Base-by-base conservation (phyloP, 2,329 filamentous ascomycete genomes). In the Ceratocystis destructans region DNA sequence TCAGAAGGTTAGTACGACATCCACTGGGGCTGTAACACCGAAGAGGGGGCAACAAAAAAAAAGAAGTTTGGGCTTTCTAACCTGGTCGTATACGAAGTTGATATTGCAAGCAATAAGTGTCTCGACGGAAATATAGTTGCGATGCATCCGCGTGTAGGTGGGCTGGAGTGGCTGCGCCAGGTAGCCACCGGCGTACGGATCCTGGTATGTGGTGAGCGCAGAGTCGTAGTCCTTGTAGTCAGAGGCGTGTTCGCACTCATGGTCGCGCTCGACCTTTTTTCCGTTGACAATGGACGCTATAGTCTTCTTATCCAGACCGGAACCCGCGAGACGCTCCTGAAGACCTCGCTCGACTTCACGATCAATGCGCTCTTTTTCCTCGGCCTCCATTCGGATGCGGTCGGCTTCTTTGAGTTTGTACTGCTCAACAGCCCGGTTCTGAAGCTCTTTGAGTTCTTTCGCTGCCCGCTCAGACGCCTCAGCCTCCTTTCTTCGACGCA, bases 81-180 rank as follows among this genome's bases (percentile, higher is more conserved):
- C 83, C 68, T 74, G 68, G 69, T 87, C 84, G 63, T 80, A 73
- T 64, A 84, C 80, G 70, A 78, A 87, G 12, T 86, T 82, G 33
- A 86, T 79, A 61, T 78, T 76, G 70, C 81, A 83, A 17, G 74
- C 75, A 62, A 79, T 75, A 66, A 87, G 72, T 3, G 84, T 86
- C 75, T 87, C 84, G 64, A 86, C 77, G 0, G 83, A 86, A 25
- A 87, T 74, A 71, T 87, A 80, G 65, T 78, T 78, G 28, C 84
- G 79, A 1, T 83, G 77, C 83, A 87, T 86, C 69, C 84, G 79
- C 15, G 84, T 87, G 71, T 86, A 86, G 0, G 82, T 85, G 0
- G 83, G 80, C 3, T 80, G 77, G 17, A 41, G 31, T 31, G 46
- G 17, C 31, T 33, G 28, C 10, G 28, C 6, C 6, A 31, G n/a